phyloP scores from a whole-genome alignment of 805 yeast genomes.

The Myxozyma udenii region DNA sequence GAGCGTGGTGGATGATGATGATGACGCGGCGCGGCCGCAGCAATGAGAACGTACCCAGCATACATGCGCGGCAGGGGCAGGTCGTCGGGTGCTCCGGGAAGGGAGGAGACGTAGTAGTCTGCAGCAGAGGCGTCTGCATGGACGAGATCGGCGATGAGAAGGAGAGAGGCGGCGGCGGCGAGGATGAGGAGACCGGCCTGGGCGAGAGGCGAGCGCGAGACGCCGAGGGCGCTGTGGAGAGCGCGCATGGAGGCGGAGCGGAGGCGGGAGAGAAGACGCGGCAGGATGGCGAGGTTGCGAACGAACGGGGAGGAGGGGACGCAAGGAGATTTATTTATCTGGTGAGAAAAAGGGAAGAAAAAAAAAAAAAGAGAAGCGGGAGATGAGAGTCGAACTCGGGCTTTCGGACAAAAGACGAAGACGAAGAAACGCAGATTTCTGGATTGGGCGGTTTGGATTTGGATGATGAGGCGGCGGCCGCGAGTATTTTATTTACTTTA shows the following conservation, averaged over 20 bases:
- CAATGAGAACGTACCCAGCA: conserved; percentile 42
- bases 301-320: too few relatives aligned
- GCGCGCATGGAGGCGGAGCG: background rate
- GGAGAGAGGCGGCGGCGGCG: conserved; percentile 1
- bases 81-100: conserved; percentile 37
- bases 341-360: too few relatives aligned
- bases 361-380: too few relatives aligned
- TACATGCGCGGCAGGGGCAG: conserved; percentile 45
- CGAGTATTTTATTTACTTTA: too few relatives aligned
- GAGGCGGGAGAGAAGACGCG: background rate
- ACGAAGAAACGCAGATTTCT: too few relatives aligned
- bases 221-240: background rate
- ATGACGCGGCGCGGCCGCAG: background rate
- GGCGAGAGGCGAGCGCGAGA: too few relatives aligned
- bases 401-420: too few relatives aligned
- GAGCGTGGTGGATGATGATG: background rate
- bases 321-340: too few relatives aligned
- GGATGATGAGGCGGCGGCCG: too few relatives aligned
- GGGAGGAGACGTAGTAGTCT: conserved; percentile 35
- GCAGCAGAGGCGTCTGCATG: conserved; percentile 26
- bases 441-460: too few relatives aligned
- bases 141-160: conserved; percentile 13
- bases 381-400: too few relatives aligned
- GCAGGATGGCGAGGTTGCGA: background rate
- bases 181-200: conserved; percentile 1